These are phyloP conservation scores for Bruguiera hainesii DNA, from an alignment of 441 rosid species.

Conservation along the genomic window DNA sequence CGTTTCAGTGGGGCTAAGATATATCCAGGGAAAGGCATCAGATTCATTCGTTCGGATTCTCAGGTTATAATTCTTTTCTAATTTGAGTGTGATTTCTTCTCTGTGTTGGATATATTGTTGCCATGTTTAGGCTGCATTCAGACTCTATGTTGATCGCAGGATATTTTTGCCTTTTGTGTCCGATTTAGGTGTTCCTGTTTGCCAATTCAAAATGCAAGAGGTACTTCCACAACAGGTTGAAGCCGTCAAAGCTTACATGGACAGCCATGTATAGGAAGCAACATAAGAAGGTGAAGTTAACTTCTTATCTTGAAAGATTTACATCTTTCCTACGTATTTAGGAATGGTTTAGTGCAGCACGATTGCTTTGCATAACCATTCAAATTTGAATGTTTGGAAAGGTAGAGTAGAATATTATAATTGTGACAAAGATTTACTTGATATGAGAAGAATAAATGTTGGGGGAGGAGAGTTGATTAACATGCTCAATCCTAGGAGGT, in stretches of 20 bases:
- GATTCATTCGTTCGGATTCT: conserved; percentile 79
- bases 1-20: conserved; percentile 88
- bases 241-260: conserved; percentile 94
- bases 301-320: no score
- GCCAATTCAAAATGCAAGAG: conserved; percentile 82
- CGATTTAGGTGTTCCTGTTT: conserved; percentile 67
- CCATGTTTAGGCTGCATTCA: not conserved
- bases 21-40: conserved; percentile 83
- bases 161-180: not conserved
- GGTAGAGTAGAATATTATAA: no score
- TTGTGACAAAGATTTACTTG: no score
- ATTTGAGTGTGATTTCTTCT: not conserved
- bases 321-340: no score
- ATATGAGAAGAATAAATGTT: no score
- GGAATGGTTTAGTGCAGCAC: no score
- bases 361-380: no score
- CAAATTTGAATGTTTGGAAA: no score
- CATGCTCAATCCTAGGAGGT: no score
- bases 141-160: not conserved
- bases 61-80: conserved; percentile 38
- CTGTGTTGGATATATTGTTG: not conserved
- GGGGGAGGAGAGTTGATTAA: no score
- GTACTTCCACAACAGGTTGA: conserved; percentile 80
- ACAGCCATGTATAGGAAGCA: conserved; percentile 92
- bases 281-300: conserved; percentile 66